Conservation (phyloP, 139 green algal genomes). For the Asterochloris sp. region DNA sequence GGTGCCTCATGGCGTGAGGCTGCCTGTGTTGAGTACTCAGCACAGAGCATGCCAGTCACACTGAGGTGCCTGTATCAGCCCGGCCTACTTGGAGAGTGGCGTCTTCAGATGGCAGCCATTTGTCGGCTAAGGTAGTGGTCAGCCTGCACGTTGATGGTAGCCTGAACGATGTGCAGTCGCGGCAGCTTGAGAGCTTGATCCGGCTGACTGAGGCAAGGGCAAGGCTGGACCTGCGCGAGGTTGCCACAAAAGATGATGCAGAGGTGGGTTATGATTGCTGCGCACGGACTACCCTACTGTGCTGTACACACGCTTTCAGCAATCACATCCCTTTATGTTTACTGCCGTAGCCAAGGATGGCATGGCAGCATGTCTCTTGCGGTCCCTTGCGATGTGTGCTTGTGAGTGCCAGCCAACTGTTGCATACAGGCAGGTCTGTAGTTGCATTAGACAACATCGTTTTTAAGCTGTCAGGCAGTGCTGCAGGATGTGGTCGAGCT, state of each 20-base stretch:
- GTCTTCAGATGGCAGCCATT: background rate
- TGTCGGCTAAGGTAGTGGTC: background rate
- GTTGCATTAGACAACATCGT: background rate
- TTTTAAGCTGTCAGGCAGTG: background rate
- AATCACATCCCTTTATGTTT: background rate
- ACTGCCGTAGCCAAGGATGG: background rate
- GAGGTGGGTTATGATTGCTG: constrained; percentile 33
- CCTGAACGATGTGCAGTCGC: background rate
- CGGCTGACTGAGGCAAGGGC: constrained; percentile 87
- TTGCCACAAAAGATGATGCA: constrained; percentile 68
- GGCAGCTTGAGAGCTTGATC: constrained; percentile 91
- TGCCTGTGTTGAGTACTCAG: background rate
- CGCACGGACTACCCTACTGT: background rate
- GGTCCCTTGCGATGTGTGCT: background rate
- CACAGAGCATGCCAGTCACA: background rate
- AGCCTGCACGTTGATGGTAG: background rate
- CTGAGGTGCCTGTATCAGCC: background rate
- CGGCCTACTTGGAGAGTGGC: background rate
- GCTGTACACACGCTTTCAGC: background rate
- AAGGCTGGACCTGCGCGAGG: constrained; percentile 71
- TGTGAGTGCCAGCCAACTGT: background rate
- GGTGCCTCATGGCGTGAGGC: background rate
- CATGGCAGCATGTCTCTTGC: background rate
- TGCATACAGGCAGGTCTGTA: background rate
- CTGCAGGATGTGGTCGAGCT: constrained; percentile 5